Evolutionary conservation across 139 green algal species (phyloP).

Genomic region (Chlorella vulgaris): DNA sequence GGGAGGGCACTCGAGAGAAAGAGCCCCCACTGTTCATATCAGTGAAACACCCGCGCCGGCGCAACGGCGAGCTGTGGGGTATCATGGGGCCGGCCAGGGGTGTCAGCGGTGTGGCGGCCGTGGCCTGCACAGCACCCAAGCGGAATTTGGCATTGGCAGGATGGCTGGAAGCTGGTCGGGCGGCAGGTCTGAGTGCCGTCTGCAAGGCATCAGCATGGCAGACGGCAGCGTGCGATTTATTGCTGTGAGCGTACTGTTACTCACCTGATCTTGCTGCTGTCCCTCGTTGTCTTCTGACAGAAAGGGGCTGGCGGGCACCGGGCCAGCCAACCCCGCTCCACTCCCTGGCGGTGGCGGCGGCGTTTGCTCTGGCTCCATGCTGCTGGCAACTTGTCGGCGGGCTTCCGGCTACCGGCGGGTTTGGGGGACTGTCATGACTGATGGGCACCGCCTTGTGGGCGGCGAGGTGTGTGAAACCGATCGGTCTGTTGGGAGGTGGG

Average conservation of each 20-base stretch:
- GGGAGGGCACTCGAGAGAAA: slow-evolving; percentile 33
- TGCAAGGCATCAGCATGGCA: not conserved
- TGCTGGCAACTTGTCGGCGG: no score
- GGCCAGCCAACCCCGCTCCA: not conserved
- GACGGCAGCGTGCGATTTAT: no score
- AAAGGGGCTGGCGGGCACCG: not conserved
- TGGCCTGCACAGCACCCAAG: not conserved
- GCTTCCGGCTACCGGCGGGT: no score
- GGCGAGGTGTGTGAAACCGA: no score
- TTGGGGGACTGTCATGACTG: no score
- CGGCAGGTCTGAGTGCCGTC: not conserved
- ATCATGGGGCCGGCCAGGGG: not conserved
- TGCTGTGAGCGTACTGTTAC: not conserved
- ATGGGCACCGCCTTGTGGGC: no score
- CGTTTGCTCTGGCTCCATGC: not conserved
- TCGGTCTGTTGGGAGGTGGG: no score
- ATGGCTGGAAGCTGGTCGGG: not conserved
- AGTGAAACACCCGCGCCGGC: slow-evolving; percentile 31
- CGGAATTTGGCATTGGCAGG: not conserved
- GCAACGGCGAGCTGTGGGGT: slow-evolving; percentile 9
- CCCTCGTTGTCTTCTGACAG: not conserved
- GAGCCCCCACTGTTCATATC: slow-evolving; percentile 16
- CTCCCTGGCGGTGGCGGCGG: not conserved
- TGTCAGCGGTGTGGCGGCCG: slow-evolving; percentile 24
- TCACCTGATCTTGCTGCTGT: not conserved